Percentiles rank a stretch among this genome's conserved stretches.
Evolutionary conservation across 805 yeast species (phyloP).

Genomic region (Candida sithepensis): DNA sequence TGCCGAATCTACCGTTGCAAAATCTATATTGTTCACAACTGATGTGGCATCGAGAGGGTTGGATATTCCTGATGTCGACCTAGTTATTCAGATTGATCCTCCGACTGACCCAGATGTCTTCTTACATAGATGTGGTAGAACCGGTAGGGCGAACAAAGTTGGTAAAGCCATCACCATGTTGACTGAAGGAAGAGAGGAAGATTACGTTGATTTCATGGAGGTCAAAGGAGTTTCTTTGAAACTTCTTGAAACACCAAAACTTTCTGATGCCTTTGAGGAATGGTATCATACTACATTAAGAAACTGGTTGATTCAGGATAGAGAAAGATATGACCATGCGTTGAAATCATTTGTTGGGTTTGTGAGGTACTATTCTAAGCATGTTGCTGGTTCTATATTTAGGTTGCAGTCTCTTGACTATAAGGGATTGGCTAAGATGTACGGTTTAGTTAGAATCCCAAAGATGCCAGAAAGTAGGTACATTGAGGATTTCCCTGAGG

Average conservation of each 20-base stretch:
- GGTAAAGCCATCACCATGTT: slow-evolving; percentile 80
- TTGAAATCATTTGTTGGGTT: slow-evolving; percentile 79
- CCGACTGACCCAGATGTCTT: slow-evolving; percentile 92
- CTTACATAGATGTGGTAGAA: slow-evolving; percentile 91
- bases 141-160: slow-evolving; percentile 84
- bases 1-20: slow-evolving; percentile 41
- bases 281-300: slow-evolving; percentile 33
- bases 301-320: slow-evolving; percentile 64
- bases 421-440: slow-evolving; percentile 65
- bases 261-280: slow-evolving; percentile 11
- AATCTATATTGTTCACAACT: slow-evolving; percentile 76
- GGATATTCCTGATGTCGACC: slow-evolving; percentile 91
- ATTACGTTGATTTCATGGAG: slow-evolving; percentile 72
- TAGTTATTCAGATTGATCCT: slow-evolving; percentile 92
- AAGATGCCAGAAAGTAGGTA: slow-evolving; percentile 85
- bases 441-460: slow-evolving; percentile 81
- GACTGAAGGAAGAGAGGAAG: slow-evolving; percentile 73
- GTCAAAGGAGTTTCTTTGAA: slow-evolving; percentile 61
- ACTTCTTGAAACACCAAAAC: slow-evolving; percentile 30
- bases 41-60: slow-evolving; percentile 99
- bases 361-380: slow-evolving; percentile 81
- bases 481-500: slow-evolving; percentile 53
- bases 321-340: slow-evolving; percentile 80
- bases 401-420: slow-evolving; percentile 70
- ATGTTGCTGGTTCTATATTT: slow-evolving; percentile 83